Evolutionary conservation across 176 grass and related monocot genomes (phyloP).

Genomic region (Bolboschoenus planiculmis): DNA sequence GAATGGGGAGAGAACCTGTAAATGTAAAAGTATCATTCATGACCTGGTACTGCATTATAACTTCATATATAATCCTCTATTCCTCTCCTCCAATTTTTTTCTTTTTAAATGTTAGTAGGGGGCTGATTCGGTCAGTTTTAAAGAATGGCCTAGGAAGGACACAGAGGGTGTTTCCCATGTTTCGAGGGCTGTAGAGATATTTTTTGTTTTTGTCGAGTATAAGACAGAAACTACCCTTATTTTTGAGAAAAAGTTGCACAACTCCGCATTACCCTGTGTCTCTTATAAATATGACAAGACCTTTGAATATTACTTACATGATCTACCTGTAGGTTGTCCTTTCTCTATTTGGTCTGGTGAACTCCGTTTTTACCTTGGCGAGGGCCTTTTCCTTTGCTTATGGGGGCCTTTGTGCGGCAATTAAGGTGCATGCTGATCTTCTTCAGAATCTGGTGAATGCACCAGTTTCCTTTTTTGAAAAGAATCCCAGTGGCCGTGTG

Average conservation of each 20-base stretch:
- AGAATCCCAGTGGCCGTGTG: constrained; percentile 80
- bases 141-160: background rate
- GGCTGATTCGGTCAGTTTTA: no score
- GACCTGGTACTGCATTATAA: background rate
- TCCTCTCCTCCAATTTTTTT: background rate
- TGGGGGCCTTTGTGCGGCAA: constrained; percentile 71
- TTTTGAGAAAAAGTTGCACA: background rate
- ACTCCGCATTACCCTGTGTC: background rate
- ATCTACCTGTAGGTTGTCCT: constrained; percentile 56
- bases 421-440: constrained; percentile 73
- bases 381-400: constrained; percentile 91
- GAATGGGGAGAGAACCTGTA: background rate
- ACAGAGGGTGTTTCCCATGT: background rate
- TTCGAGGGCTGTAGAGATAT: background rate
- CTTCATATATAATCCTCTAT: background rate
- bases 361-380: constrained; percentile 78
- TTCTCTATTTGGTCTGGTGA: constrained; percentile 70
- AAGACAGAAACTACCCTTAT: background rate
- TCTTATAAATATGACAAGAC: background rate
- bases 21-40: background rate
- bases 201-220: background rate
- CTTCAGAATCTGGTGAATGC: constrained; percentile 64
- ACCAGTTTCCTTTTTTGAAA: constrained; percentile 76
- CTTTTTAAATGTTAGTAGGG: background rate
- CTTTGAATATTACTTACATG: background rate